Percentiles rank a stretch among this genome's conserved stretches.
phyloP scores from a whole-genome alignment of 2,329 filamentous ascomycete genomes.

The Fusarium secorum region DNA sequence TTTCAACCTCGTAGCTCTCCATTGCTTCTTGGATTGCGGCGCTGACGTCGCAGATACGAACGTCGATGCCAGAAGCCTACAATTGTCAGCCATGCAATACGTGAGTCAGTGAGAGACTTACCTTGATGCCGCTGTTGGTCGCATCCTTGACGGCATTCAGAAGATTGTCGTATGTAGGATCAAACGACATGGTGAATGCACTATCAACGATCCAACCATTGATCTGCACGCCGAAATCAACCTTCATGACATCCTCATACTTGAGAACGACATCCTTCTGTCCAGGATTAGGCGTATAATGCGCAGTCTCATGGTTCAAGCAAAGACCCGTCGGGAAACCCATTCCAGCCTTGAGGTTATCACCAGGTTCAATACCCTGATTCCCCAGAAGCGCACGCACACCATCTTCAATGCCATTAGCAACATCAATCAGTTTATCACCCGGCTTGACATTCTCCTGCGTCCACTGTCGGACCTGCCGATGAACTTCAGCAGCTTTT shows the following conservation, averaged over 20 bases:
- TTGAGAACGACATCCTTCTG: conserved; percentile 73
- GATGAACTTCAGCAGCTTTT: conserved; percentile 79
- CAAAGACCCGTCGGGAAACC: conserved; percentile 84
- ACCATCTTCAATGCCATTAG: conserved; percentile 80
- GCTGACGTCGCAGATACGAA: conserved; percentile 82
- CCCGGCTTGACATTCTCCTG: conserved; percentile 81
- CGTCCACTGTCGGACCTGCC: conserved; percentile 82
- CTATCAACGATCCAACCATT: conserved; percentile 80
- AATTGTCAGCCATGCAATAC: neutral
- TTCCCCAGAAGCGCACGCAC: conserved; percentile 79
- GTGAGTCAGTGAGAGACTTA: neutral
- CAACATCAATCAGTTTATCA: conserved; percentile 77
- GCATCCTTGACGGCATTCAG: conserved; percentile 75
- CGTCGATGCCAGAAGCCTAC: conserved; percentile 77
- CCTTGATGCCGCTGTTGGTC: conserved; percentile 82
- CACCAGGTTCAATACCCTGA: conserved; percentile 75
- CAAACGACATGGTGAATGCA: conserved; percentile 78
- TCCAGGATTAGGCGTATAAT: conserved; percentile 83
- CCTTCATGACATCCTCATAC: conserved; percentile 76
- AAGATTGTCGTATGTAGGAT: conserved; percentile 75
- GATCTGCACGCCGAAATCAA: conserved; percentile 80
- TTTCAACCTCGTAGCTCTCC: conserved; percentile 88
- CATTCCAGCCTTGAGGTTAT: conserved; percentile 77
- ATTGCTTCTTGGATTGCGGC: conserved; percentile 84
- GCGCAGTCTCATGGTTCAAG: conserved; percentile 81